Base-by-base conservation (phyloP, 352 stramenopile species). In the Plasmopara viticola region DNA sequence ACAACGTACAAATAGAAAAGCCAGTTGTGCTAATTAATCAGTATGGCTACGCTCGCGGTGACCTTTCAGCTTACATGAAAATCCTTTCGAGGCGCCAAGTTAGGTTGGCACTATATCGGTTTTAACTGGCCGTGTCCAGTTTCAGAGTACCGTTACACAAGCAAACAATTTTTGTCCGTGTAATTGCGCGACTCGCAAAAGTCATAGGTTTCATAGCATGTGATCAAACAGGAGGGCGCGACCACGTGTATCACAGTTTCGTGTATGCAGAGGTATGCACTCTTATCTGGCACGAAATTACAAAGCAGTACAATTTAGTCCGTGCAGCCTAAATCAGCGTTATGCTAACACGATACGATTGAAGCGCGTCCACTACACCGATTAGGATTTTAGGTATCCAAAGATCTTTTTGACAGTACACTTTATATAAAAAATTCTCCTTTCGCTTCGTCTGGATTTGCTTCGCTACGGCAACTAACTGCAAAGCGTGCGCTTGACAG, bases 1-100 rank as follows among this genome's bases (percentile, higher is more conserved):
- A 53, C 56, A 40, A 62, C 49, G 35, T 17, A 14, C 44, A 25
- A 34, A 44, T 25, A 53, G 49, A 63, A 46, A 25, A 53, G 43
- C 39, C 45, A 48, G 37, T 25, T 45, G 33, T 41, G 34, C 55
- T 44, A 58, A 57, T 38, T 25, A 53, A 37, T 35, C 6, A 17
- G 37, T 41, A 59, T 59, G 28, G 35, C 31, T 54, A 46, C 42
- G 38, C 44, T 55, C 46, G 25, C 31, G 2, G 6, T 35, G 1
- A 35, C 31, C 31, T 35, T 35, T 35, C 1, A 35, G 31, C 4
- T 35, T 8, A 35, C 31, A 12, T 35, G 2, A 12, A 12, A 25
- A 25, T 25, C 20, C 20, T 25, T 25, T 35, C 10, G 31, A 12
- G 31, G 6, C 31, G 31, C 10, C 31, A 12, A 5, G 31, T 6